Conservation (phyloP, 768 basidiomycete genomes). For the Kwoniella pini region DNA sequence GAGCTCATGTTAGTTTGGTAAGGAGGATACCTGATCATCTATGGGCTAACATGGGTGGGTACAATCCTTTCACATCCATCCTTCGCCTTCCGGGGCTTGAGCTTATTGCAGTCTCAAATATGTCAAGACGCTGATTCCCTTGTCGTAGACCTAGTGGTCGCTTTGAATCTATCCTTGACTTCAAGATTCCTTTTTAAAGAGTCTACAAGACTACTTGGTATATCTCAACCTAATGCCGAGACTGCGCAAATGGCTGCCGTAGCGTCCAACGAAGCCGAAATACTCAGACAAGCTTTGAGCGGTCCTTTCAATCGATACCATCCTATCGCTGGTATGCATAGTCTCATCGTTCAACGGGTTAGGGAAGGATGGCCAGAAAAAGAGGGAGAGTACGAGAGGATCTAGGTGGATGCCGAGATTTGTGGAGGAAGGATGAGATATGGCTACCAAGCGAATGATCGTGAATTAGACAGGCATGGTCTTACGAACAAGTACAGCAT, state of each 20-base stretch:
- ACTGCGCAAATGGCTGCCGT: slow-evolving; percentile 6
- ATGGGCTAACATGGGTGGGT: slow-evolving; percentile 48
- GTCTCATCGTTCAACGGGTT: slow-evolving; percentile 43
- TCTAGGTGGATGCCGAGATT: no score
- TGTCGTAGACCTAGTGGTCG: slow-evolving; percentile 46
- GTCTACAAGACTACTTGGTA: slow-evolving; percentile 26
- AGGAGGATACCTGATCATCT: slow-evolving; percentile 25
- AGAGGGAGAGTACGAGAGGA: slow-evolving; percentile 49
- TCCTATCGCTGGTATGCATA: slow-evolving; percentile 45
- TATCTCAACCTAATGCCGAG: slow-evolving; percentile 10
- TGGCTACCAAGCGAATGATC: no score
- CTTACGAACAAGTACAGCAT: no score
- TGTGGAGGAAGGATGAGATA: no score
- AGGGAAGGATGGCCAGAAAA: slow-evolving; percentile 49
- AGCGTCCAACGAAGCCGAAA: slow-evolving; percentile 33
- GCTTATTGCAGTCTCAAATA: no score
- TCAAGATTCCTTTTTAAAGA: slow-evolving; percentile 47
- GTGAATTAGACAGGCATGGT: no score
- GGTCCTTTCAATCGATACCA: slow-evolving; percentile 31
- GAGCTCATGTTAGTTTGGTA: slow-evolving; percentile 36
- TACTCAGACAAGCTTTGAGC: slow-evolving; percentile 19
- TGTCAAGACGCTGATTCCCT: no score
- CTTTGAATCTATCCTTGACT: slow-evolving; percentile 43
- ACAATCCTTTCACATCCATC: background rate
- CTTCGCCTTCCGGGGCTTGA: no score